A percentile compares a stretch with the other conserved stretches of the same genome.
These are phyloP conservation scores for Tanacetum coccineum DNA, from an alignment of 129 eudicot genomes.

Conservation along the genomic window DNA sequence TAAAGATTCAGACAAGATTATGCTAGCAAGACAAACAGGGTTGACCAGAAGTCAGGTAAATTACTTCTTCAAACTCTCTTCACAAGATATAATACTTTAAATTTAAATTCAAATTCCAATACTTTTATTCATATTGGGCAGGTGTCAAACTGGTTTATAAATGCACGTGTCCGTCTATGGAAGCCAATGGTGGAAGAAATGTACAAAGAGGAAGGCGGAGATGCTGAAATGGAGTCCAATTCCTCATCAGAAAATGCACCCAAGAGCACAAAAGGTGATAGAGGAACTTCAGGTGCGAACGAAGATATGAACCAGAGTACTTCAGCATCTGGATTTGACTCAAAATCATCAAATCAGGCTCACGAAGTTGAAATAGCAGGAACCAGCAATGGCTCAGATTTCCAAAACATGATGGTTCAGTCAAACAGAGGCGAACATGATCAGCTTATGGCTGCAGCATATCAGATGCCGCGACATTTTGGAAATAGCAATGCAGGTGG, in stretches of 20 bases:
- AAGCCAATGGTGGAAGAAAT: conserved; percentile 95
- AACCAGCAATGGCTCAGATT: conserved; percentile 23
- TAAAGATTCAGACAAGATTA: conserved; percentile 79
- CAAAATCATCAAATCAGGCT: conserved; percentile 33
- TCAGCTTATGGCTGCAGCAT: conserved; percentile 32
- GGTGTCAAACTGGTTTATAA: conserved; percentile 96
- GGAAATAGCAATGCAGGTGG: conserved; percentile 39
- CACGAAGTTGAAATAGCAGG: conserved; percentile 43
- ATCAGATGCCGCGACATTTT: conserved; percentile 45
- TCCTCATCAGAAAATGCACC: conserved; percentile 50
- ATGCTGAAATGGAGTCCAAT: conserved; percentile 52
- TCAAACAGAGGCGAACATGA: conserved; percentile 28
- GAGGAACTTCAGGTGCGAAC: conserved; percentile 33
- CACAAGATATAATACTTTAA: not conserved
- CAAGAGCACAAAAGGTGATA: conserved; percentile 25
- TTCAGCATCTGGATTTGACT: conserved; percentile 41
- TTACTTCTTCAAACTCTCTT: conserved; percentile 4
- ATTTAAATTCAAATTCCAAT: conserved; percentile 3
- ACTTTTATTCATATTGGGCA: conserved; percentile 19
- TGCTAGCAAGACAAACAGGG: conserved; percentile 86
- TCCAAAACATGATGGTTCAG: conserved; percentile 34
- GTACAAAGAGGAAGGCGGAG: conserved; percentile 81
- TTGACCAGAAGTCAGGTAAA: conserved; percentile 88
- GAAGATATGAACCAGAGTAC: conserved; percentile 39
- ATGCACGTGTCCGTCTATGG: conserved; percentile 86